Percentiles rank a stretch among this genome's conserved stretches.
phyloP scores from a whole-genome alignment of 768 basidiomycete genomes.

The Suillus spraguei region DNA sequence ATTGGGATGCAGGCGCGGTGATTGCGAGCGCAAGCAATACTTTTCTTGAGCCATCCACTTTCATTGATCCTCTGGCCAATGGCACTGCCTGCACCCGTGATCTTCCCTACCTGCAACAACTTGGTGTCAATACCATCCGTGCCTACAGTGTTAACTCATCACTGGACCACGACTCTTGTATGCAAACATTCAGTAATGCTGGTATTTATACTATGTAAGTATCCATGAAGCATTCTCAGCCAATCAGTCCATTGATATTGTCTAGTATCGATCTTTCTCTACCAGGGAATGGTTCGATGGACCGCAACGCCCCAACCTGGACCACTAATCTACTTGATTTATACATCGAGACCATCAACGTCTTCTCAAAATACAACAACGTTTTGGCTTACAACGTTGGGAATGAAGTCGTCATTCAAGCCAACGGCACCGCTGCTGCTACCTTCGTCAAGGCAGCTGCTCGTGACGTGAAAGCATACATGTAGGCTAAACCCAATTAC shows the following conservation, averaged over 20 bases:
- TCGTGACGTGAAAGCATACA: constrained; percentile 83
- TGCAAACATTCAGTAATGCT: constrained; percentile 72
- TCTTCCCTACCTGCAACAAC: constrained; percentile 71
- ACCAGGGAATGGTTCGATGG: constrained; percentile 84
- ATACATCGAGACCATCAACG: constrained; percentile 77
- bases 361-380: constrained; percentile 86
- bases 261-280: constrained; percentile 82
- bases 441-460: constrained; percentile 91
- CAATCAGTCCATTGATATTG: constrained; percentile 15
- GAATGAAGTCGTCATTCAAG: constrained; percentile 71
- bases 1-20: constrained; percentile 31
- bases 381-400: constrained; percentile 89
- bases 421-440: constrained; percentile 59
- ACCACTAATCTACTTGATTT: constrained; percentile 76
- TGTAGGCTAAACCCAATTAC: constrained; percentile 47
- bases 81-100: constrained; percentile 73
- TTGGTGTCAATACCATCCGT: constrained; percentile 81
- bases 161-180: constrained; percentile 86
- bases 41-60: constrained; percentile 75
- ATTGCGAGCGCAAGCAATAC: constrained; percentile 53
- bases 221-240: background rate
- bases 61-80: constrained; percentile 78
- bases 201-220: constrained; percentile 90
- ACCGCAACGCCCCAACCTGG: constrained; percentile 76
- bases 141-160: constrained; percentile 86